These are phyloP conservation scores for Chlorella sp. DNA, from an alignment of 139 green algal genomes.

Conservation along the genomic window DNA sequence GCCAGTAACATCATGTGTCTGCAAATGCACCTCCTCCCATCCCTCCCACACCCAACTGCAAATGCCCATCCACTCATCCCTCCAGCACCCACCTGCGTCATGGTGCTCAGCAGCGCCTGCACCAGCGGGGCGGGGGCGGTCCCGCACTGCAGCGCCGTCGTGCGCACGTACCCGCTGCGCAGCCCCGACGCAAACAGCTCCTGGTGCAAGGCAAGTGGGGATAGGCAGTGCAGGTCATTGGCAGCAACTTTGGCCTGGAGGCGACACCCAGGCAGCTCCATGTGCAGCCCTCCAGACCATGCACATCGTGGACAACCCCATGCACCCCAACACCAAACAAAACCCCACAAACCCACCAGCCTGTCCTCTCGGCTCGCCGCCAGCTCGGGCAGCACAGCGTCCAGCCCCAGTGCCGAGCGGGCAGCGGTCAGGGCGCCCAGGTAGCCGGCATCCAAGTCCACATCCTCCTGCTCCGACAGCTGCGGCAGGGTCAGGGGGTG, in stretches of 20 bases:
- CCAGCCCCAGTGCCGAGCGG: not conserved
- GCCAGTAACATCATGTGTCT: too few relatives aligned
- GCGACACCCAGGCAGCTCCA: too few relatives aligned
- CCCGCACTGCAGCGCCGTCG: not conserved
- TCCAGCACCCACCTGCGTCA: not conserved
- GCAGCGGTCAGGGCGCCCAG: not conserved
- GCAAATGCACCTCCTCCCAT: too few relatives aligned
- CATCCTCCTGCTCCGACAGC: not conserved
- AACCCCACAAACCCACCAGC: not conserved
- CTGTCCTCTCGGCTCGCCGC: not conserved
- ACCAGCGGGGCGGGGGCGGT: not conserved
- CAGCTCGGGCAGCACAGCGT: not conserved
- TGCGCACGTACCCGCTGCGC: conserved; percentile 21
- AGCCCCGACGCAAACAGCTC: conserved; percentile 6
- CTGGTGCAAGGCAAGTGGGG: not conserved
- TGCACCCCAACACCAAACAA: too few relatives aligned
- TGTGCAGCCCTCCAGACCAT: too few relatives aligned
- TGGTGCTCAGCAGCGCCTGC: not conserved
- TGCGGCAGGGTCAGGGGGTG: not conserved
- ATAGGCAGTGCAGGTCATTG: too few relatives aligned
- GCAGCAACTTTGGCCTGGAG: too few relatives aligned
- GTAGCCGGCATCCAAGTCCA: not conserved
- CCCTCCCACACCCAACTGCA: too few relatives aligned
- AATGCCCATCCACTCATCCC: too few relatives aligned
- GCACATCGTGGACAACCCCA: too few relatives aligned